Percentiles rank a stretch among this genome's conserved stretches.
Evolutionary conservation across 257 asterid species (phyloP).

Genomic region (Gentiana macrophylla): DNA sequence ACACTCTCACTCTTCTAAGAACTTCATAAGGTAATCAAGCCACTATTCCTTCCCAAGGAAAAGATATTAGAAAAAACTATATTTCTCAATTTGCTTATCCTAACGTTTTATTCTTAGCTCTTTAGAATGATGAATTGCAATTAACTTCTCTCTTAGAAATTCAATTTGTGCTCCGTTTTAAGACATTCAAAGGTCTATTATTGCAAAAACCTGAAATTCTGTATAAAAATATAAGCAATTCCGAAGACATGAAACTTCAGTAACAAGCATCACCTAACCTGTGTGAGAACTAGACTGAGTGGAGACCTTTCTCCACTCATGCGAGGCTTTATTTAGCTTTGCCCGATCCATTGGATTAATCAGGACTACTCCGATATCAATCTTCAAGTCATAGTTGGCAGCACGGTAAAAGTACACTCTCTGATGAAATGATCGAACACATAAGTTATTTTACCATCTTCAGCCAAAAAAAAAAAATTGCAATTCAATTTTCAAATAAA

Average conservation of each 20-base stretch:
- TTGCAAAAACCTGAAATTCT: too few relatives aligned
- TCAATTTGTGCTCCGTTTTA: too few relatives aligned
- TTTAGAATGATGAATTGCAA: too few relatives aligned
- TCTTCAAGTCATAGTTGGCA: conserved; percentile 23
- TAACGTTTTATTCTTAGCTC: too few relatives aligned
- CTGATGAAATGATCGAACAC: conserved; percentile 3
- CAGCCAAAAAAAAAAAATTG: neutral
- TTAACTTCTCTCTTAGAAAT: too few relatives aligned
- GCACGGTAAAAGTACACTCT: conserved; percentile 16
- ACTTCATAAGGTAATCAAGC: too few relatives aligned
- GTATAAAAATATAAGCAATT: too few relatives aligned
- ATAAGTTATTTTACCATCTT: neutral
- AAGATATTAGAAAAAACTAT: too few relatives aligned
- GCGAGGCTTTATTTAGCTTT: conserved; percentile 22
- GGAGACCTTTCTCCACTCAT: conserved; percentile 50
- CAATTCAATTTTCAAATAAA: neutral
- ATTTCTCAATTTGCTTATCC: too few relatives aligned
- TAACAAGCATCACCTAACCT: conserved; percentile 32
- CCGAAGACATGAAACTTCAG: neutral
- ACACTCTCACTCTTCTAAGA: too few relatives aligned
- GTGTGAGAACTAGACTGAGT: conserved; percentile 30
- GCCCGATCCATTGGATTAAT: conserved; percentile 16
- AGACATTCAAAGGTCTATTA: too few relatives aligned
- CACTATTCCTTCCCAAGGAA: too few relatives aligned
- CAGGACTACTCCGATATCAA: conserved; percentile 24